A percentile compares a stretch with the other conserved stretches of the same genome.
Conservation (phyloP, 371 early-diverging fungal genomes). For the Apophysomyces elegans region DNA sequence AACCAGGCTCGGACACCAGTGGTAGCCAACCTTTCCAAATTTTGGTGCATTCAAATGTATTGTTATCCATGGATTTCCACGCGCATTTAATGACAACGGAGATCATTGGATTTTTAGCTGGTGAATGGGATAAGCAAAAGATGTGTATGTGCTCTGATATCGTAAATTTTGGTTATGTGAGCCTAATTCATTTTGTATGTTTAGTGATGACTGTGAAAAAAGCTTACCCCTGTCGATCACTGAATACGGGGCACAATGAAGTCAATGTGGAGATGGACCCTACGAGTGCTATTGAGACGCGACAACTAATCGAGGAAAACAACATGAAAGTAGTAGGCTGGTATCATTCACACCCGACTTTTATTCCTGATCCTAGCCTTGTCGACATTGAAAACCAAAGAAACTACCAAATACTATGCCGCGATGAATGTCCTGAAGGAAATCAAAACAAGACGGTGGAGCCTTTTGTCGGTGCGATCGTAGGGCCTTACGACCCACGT, state of each 20-base stretch:
- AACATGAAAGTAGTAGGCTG: conserved; percentile 86
- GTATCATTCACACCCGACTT: conserved; percentile 52
- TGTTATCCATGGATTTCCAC: conserved; percentile 87
- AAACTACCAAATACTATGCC: conserved; percentile 76
- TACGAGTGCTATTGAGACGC: conserved; percentile 74
- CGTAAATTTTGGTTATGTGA: background rate
- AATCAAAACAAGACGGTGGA: conserved; percentile 37
- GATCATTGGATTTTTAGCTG: conserved; percentile 87
- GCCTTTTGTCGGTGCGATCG: conserved; percentile 92
- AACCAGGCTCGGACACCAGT: conserved; percentile 65
- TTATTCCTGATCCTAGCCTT: conserved; percentile 47
- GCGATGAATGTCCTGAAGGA: conserved; percentile 38
- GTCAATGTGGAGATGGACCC: conserved; percentile 93
- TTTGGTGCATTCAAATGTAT: conserved; percentile 73
- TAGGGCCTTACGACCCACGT: conserved; percentile 84
- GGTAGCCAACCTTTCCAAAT: conserved; percentile 83
- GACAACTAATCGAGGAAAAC: conserved; percentile 71
- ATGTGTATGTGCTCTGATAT: conserved; percentile 33
- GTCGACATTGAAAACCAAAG: conserved; percentile 79
- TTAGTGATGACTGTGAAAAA: conserved; percentile 60
- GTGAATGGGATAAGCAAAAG: conserved; percentile 66
- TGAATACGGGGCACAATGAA: conserved; percentile 72
- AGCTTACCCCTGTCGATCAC: conserved; percentile 76
- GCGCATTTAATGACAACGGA: conserved; percentile 86
- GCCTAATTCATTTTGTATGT: background rate